Evolutionary conservation across 805 yeast genomes (phyloP).

Genomic region (Lipomyces mesembrius): DNA sequence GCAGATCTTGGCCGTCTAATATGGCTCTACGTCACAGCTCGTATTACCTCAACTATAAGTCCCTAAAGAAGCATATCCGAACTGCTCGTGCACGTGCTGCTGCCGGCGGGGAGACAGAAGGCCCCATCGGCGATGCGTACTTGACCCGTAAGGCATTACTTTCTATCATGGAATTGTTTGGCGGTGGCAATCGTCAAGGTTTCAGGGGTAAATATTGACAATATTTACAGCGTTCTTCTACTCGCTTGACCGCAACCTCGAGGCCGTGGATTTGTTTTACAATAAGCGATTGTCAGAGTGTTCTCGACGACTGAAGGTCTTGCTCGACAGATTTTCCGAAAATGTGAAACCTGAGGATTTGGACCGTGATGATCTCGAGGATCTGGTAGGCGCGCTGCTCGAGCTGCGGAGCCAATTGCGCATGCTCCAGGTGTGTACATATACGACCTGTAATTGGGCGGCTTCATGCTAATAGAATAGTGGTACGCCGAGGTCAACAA

Average conservation of each 20-base stretch:
- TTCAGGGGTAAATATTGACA: constrained; percentile 41
- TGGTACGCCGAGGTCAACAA: constrained; percentile 95
- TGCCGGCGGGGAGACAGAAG: constrained; percentile 24
- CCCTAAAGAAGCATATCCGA: constrained; percentile 78
- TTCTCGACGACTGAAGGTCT: constrained; percentile 61
- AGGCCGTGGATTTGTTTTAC: constrained; percentile 78
- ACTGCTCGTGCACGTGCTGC: constrained; percentile 47
- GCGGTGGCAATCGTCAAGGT: constrained; percentile 37
- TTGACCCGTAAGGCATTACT: constrained; percentile 33
- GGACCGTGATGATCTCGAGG: constrained; percentile 63
- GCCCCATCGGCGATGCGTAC: constrained; percentile 32
- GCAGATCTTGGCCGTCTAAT: background rate
- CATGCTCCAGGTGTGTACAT: constrained; percentile 59
- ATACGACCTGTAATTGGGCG: background rate
- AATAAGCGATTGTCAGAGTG: constrained; percentile 75
- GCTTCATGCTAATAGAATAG: constrained; percentile 20
- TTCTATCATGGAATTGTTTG: no score
- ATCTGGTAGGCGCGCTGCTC: constrained; percentile 66
- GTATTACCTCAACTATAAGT: constrained; percentile 83
- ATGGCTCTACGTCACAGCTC: constrained; percentile 44
- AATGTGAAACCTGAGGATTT: constrained; percentile 41
- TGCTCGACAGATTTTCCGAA: constrained; percentile 46
- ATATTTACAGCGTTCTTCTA: constrained; percentile 66
- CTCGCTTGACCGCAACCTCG: constrained; percentile 78
- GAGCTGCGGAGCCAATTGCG: constrained; percentile 78